phyloP scores from a whole-genome alignment of 768 basidiomycete species.

The Hericium rajendrae region DNA sequence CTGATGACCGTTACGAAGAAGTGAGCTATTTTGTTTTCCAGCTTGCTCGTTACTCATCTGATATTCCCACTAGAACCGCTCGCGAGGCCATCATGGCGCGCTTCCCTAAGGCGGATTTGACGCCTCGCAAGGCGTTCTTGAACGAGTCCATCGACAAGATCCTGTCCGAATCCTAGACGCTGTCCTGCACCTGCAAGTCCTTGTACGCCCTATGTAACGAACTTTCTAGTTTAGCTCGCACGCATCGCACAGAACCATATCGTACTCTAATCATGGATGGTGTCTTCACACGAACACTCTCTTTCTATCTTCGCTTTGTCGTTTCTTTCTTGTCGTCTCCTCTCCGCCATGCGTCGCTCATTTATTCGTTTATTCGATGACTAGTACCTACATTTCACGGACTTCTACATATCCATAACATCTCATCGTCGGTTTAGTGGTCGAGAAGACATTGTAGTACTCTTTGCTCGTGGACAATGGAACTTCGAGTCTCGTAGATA shows the following conservation, averaged over 20 bases:
- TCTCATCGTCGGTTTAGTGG: neutral
- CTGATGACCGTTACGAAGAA: slow-evolving; percentile 95
- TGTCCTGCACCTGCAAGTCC: neutral
- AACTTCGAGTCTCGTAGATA: neutral
- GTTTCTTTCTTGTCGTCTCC: neutral
- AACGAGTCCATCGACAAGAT: slow-evolving; percentile 92
- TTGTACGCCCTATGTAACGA: slow-evolving; percentile 10
- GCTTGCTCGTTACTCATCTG: slow-evolving; percentile 3
- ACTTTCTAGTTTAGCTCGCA: slow-evolving; percentile 1
- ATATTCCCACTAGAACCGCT: slow-evolving; percentile 49
- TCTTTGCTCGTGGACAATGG: slow-evolving; percentile 1
- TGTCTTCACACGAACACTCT: neutral
- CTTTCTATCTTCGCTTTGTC: neutral
- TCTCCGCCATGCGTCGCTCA: neutral
- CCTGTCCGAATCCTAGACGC: slow-evolving; percentile 64
- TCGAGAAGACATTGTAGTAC: slow-evolving; percentile 1
- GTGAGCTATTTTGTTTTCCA: slow-evolving; percentile 35
- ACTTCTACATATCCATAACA: slow-evolving; percentile 1
- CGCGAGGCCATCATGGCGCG: slow-evolving; percentile 79
- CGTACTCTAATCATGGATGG: slow-evolving; percentile 8
- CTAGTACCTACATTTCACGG: neutral
- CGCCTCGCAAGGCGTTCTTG: slow-evolving; percentile 78
- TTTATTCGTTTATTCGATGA: neutral
- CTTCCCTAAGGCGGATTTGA: slow-evolving; percentile 90
- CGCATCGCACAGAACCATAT: slow-evolving; percentile 5